A percentile compares a stretch with the other conserved stretches of the same genome.
Conservation (phyloP, 2,329 filamentous ascomycete species). For the Pyricularia pennisetigena region DNA sequence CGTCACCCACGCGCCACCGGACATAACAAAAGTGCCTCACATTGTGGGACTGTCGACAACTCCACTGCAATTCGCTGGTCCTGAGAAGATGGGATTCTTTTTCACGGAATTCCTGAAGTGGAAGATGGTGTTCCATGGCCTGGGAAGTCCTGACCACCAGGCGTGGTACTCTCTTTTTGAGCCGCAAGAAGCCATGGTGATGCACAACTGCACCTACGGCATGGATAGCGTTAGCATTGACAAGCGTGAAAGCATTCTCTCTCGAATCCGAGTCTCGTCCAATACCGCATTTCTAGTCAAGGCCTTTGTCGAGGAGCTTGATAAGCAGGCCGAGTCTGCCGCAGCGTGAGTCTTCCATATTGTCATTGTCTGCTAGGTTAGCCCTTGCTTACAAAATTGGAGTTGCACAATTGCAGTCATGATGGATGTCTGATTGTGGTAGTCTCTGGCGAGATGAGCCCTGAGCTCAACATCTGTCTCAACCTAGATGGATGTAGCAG, state of each 20-base stretch:
- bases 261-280: not conserved
- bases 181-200: not conserved
- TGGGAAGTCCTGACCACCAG: not conserved
- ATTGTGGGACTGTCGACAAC: slow-evolving; percentile 1
- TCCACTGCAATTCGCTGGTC: not conserved
- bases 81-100: not conserved
- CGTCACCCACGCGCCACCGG: not conserved
- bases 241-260: not conserved
- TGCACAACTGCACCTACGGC: not conserved
- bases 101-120: slow-evolving; percentile 2
- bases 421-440: slow-evolving; percentile 1
- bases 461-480: slow-evolving; percentile 4
- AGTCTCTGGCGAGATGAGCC: slow-evolving; percentile 1
- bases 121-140: slow-evolving; percentile 1
- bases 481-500: not conserved
- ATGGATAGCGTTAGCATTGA: not conserved
- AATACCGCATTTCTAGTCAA: not conserved
- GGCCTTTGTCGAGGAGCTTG: slow-evolving; percentile 1
- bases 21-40: not conserved
- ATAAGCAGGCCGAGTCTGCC: slow-evolving; percentile 3
- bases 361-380: not conserved
- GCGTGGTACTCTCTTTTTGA: slow-evolving; percentile 3
- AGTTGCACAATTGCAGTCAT: not conserved
- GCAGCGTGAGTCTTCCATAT: not conserved
- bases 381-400: not conserved